Base-by-base conservation (phyloP, 2,329 filamentous ascomycete genomes). In the Aspergillus sp. region DNA sequence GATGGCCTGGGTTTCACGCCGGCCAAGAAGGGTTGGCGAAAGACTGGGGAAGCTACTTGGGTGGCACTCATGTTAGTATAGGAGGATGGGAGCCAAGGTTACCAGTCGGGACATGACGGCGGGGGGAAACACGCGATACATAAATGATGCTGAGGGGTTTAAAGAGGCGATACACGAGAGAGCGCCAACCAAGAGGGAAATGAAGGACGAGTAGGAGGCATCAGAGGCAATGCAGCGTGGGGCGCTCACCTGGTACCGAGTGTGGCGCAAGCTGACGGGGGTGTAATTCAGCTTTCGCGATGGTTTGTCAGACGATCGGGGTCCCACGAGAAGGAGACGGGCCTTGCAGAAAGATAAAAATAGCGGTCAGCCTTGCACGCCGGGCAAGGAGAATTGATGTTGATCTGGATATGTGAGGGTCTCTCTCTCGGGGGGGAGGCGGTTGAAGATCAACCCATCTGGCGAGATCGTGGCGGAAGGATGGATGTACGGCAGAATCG, bases 201-300 rank as follows among this genome's bases (percentile, higher is more conserved):
- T 13, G 24, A 44, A 17, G 30, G 20, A 51, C 42, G 36, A 44
- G 45, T 51, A 58, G 24, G 24, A 26, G 24, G 24, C 24, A 26
- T 26, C 24, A 50, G 22, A 54, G 56, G 59, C 55, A 58, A 53
- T 56, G 65, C 64, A 61, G 64, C 67, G 68, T 69, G 65, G 66
- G 68, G 66, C 65, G 67, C 65, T 67, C 61, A 69, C 67, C 65
- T 66, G 61, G 62, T 66, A 61, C 63, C 63, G 63, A 73, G 69
- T 73, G 72, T 74, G 71, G 72, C 72, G 72, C 71, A 74, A 74
- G 71, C 71, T 74, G 70, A 73, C 62, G 62, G 65, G 58, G 33
- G 62, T 26, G 24, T 26, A 26, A 26, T 68, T 72, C 69, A 72
- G 69, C 68, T 69, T 58, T 67, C 60, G 55, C 57, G 53, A 55